These are phyloP conservation scores for Trichoderma atroviride DNA, from an alignment of 2,329 filamentous ascomycete species.

Conservation along the genomic window DNA sequence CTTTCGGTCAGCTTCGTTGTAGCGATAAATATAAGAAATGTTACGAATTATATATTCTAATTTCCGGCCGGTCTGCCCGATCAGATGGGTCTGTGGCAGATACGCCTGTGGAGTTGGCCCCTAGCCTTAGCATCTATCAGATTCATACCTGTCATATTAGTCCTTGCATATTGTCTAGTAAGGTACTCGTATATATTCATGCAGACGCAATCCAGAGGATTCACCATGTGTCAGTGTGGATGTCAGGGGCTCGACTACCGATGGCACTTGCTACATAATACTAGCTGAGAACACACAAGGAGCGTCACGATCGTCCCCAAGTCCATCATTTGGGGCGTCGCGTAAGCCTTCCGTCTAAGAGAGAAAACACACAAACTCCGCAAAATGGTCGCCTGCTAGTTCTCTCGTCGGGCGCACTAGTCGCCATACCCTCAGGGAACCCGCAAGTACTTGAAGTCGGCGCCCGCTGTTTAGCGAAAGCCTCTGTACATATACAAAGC, in stretches of 20 bases:
- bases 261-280: background rate
- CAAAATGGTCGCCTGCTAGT: background rate
- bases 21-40: background rate
- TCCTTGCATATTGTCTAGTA: background rate
- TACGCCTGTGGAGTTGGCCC: slow-evolving; percentile 8
- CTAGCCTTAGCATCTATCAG: background rate
- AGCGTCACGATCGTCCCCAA: slow-evolving; percentile 9
- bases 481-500: slow-evolving; percentile 3
- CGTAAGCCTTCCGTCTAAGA: background rate
- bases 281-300: background rate
- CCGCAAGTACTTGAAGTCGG: slow-evolving; percentile 1
- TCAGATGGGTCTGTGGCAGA: background rate
- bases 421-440: background rate
- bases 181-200: background rate
- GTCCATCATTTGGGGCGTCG: background rate
- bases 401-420: background rate
- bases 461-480: background rate
- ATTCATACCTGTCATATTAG: background rate
- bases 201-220: background rate
- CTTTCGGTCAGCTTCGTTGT: background rate
- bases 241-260: slow-evolving; percentile 8
- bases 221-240: background rate
- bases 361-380: background rate
- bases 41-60: background rate
- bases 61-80: background rate